Evolutionary conservation across 257 asterid species (phyloP).

Genomic region (Osmanthus fragrans): DNA sequence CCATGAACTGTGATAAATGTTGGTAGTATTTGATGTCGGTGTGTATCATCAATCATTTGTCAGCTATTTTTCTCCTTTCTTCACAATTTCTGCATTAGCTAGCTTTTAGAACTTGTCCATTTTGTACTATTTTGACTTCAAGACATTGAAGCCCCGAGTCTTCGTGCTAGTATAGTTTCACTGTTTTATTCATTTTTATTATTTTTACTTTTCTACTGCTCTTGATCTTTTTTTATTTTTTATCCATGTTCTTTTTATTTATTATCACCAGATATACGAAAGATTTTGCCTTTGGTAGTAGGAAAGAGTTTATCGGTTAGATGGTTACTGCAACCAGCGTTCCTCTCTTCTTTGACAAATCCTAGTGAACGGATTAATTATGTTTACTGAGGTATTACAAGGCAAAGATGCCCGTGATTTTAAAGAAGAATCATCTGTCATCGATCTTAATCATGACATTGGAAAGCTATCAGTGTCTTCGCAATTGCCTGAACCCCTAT

Average conservation of each 20-base stretch:
- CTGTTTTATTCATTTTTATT: background rate
- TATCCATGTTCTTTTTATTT: constrained; percentile 19
- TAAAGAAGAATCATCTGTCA: constrained; percentile 32
- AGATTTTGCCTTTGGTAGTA: constrained; percentile 23
- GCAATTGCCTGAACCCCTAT: constrained; percentile 31
- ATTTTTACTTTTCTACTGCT: background rate
- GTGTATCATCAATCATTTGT: background rate
- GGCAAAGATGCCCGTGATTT: constrained; percentile 41
- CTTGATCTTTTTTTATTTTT: background rate
- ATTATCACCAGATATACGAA: background rate
- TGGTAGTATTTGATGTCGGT: background rate
- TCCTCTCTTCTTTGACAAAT: constrained; percentile 23
- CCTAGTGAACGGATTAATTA: constrained; percentile 32
- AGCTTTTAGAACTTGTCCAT: background rate
- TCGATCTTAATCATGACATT: constrained; percentile 38
- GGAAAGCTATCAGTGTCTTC: constrained; percentile 45
- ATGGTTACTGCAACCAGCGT: constrained; percentile 28
- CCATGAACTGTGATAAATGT: background rate
- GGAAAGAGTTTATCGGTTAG: constrained; percentile 22
- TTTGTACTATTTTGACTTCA: background rate
- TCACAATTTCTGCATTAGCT: background rate
- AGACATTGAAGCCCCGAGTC: background rate
- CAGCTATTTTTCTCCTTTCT: background rate
- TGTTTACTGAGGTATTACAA: constrained; percentile 43
- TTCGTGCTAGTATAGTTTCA: background rate